These are phyloP conservation scores for Vanderwaltozyma tropicalis DNA, from an alignment of 805 yeast species.

Conservation along the genomic window DNA sequence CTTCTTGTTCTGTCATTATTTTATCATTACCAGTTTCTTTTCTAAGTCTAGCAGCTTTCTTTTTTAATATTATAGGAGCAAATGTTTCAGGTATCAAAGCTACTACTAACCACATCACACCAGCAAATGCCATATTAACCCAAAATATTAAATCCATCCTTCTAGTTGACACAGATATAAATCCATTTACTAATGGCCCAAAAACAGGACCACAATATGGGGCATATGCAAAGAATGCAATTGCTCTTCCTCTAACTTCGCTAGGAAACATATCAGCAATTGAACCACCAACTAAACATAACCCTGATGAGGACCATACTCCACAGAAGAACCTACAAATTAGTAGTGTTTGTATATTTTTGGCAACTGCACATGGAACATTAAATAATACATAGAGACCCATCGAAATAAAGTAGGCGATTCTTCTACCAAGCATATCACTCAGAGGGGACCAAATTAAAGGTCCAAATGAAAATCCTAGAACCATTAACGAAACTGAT, in stretches of 20 bases:
- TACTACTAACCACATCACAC: constrained; percentile 63
- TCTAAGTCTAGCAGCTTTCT: constrained; percentile 54
- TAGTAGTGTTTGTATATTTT: constrained; percentile 68
- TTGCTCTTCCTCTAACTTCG: constrained; percentile 75
- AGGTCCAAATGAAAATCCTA: constrained; percentile 83
- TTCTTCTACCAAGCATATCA: constrained; percentile 76
- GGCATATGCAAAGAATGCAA: constrained; percentile 83
- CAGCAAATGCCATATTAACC: constrained; percentile 90
- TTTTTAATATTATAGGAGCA: constrained; percentile 68
- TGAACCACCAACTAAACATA: constrained; percentile 82
- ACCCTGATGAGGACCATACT: constrained; percentile 71
- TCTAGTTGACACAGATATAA: constrained; percentile 63
- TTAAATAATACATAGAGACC: constrained; percentile 67
- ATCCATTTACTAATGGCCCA: constrained; percentile 83
- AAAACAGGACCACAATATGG: constrained; percentile 89
- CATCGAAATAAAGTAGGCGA: constrained; percentile 70
- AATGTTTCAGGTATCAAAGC: constrained; percentile 77
- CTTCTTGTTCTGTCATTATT: constrained; percentile 90
- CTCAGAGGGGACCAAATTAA: constrained; percentile 80
- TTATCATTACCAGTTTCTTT: constrained; percentile 70
- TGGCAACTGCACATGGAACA: constrained; percentile 77
- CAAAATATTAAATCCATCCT: constrained; percentile 65
- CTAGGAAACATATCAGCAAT: constrained; percentile 78
- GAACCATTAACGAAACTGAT: constrained; percentile 76
- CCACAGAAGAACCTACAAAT: constrained; percentile 83